Percentiles rank a stretch among this genome's conserved stretches.
These are phyloP conservation scores for Acorus calamus DNA, from an alignment of 106 monocot species.

Conservation along the genomic window DNA sequence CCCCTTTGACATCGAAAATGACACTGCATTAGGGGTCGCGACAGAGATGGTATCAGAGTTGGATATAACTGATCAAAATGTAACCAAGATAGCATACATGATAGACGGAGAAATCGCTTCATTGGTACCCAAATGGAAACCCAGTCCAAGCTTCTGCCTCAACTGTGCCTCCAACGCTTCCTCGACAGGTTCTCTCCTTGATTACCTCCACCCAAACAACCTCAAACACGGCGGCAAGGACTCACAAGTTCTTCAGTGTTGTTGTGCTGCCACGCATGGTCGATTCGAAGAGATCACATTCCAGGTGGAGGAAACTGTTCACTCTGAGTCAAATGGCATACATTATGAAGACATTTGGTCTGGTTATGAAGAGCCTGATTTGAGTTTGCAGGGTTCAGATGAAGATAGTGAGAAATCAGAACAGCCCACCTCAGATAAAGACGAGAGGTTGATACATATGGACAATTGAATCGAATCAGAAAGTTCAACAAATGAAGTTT, in stretches of 20 bases:
- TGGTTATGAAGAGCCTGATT: constrained; percentile 6
- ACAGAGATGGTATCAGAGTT: constrained; percentile 92
- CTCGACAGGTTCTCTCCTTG: constrained; percentile 40
- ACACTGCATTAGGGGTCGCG: constrained; percentile 80
- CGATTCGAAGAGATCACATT: constrained; percentile 71
- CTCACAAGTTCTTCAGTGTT: constrained; percentile 8
- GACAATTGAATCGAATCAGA: not conserved
- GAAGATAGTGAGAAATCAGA: constrained; percentile 8
- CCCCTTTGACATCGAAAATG: constrained; percentile 60
- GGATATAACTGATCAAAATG: constrained; percentile 75
- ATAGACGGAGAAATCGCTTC: constrained; percentile 64
- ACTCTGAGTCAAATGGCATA: constrained; percentile 7
- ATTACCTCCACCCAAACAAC: constrained; percentile 15
- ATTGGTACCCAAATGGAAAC: constrained; percentile 78
- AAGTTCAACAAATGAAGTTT: not conserved
- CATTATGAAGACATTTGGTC: too few relatives aligned
- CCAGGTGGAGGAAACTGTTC: constrained; percentile 26
- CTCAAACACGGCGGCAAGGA: not conserved
- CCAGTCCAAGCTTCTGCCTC: constrained; percentile 19
- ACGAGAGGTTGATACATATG: constrained; percentile 3
- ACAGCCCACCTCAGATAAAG: not conserved
- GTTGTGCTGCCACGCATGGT: constrained; percentile 50
- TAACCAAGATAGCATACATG: constrained; percentile 88
- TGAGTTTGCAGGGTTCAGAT: constrained; percentile 7
- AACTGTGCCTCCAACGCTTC: constrained; percentile 49